Base-by-base conservation (phyloP, 495 filamentous ascomycete genomes). In the Penicillium argentinense region DNA sequence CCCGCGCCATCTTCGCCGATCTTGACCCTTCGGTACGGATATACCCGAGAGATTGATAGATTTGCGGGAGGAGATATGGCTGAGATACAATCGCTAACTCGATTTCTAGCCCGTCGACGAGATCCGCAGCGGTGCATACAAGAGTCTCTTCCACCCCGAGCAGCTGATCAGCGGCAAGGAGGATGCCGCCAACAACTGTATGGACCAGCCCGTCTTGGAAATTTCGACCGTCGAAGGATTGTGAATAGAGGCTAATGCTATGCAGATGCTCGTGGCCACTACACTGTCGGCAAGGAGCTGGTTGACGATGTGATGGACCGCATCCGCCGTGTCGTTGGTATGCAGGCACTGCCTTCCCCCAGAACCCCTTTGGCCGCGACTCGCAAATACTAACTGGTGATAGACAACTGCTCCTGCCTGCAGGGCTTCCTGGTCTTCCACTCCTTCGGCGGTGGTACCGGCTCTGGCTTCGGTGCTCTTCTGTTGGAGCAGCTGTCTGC, bases 381-480 rank as follows among this genome's bases (percentile, higher is more conserved):
- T 29, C 34, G 26, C 7, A n/a, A n/a, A 40, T 21, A 44, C 57
- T 68, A 43, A 69, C 40, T 13, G 4, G 40, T 27, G 19, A 27
- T 49, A 91, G 89, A 95, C 71, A 95, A 93, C 79, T 95, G 89
- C 79, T 77, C 82, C 44, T 90, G 84, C 37, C 87, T 95, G 13
- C 89, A 95, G 72, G 89, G 89, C 39, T 95, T 95, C 77, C 69
- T 95, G 42, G 84, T 95, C 69, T 95, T 95, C 82, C 89, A 95
- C 77, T 93, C 89, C 41, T 95, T 95, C 60, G 89, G 89, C 58
- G 89, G 89, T 66, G 89, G 89, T 73, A 95, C 89, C 51, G 89
- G 89, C 41, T 95, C 89, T 49, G 89, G 89, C 40, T 95, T 95
- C 56, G 89, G 89, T 68, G 86, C 89, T 46, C 81, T 95, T 18